Evolutionary conservation across 164 flowering plant genomes (phyloP), one percentile per base, ranked within the genome.

Genomic region (Taxillus chinensis): DNA sequence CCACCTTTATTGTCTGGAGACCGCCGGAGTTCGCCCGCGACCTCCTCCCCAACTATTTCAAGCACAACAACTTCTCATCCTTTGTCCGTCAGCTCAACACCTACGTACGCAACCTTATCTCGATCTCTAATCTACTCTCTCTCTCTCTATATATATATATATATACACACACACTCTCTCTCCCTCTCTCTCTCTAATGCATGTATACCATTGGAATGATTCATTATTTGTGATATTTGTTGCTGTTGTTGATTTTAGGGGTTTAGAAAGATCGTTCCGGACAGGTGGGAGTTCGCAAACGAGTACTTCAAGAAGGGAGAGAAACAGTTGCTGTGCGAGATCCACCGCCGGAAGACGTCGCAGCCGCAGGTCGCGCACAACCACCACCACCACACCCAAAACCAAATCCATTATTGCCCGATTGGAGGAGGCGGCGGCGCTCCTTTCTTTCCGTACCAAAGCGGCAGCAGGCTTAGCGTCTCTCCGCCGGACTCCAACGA

Each of bases 221-320:
- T 27, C 27, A 27, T 27, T 27, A 27, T 27, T 27, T 27, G 27
- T 27, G 27, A 27, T 27, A 0, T 27, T 27, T 27, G 27, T 27
- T 27, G 27, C 27, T 27, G 27, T 27, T 27, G 27, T 27, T 27
- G 27, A 27, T 27, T 27, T 27, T 76, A 92, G 98, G 98, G 98
- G 69, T 92, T 92, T 67, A 80, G 98, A 61, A 92, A 92, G 81
- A 89, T 89, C 45, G 96, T 92, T 1, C 98, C 98, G n/a, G 98
- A 92, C 68, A 75, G 98, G 68, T 89, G 98, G 98, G 98, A 92
- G 78, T 92, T 92, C 50, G 98, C 96, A 0, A 89, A 92, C 65
- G 98, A 92, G 67, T 89, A 75, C 73, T 92, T 92, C 83, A 89
- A 75, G 63, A 87, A 77, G 49, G 98, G 98, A 42, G 98, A 90